Percentiles rank a stretch among this genome's conserved stretches.
Evolutionary conservation across 768 basidiomycete genomes (phyloP).

Genomic region (Botryobasidium botryosum): DNA sequence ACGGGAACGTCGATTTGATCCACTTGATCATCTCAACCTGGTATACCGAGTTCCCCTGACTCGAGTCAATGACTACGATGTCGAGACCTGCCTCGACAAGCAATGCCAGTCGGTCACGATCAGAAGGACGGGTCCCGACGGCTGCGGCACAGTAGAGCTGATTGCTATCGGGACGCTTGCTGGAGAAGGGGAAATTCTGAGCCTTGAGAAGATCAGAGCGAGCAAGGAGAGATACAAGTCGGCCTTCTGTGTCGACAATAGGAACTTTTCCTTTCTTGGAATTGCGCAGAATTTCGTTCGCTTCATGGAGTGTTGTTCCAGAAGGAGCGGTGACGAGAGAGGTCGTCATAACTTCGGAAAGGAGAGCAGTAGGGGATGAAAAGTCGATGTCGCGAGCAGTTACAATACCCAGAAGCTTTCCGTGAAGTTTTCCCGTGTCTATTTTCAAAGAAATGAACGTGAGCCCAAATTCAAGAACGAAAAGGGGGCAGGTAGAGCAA

Average conservation of each 20-base stretch:
- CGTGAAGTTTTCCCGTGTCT: conserved; percentile 79
- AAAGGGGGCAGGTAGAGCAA: conserved; percentile 21
- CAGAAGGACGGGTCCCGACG: conserved; percentile 79
- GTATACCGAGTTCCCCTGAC: conserved; percentile 88
- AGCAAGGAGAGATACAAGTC: conserved; percentile 71
- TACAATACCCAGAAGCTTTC: conserved; percentile 90
- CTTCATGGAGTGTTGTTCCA: conserved; percentile 80
- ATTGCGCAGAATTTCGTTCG: conserved; percentile 85
- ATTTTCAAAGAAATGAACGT: too few species aligned
- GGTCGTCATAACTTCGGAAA: conserved; percentile 80
- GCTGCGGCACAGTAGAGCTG: conserved; percentile 95
- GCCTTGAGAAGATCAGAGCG: conserved; percentile 96
- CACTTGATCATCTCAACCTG: conserved; percentile 90
- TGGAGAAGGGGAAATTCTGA: conserved; percentile 88
- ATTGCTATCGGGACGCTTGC: conserved; percentile 78
- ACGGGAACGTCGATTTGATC: conserved; percentile 76
- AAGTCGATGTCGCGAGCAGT: conserved; percentile 95
- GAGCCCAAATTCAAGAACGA: too few species aligned
- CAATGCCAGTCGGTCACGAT: conserved; percentile 66
- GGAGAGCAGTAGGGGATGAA: conserved; percentile 43
- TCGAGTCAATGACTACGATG: conserved; percentile 87
- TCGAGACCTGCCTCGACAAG: conserved; percentile 92
- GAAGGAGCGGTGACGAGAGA: conserved; percentile 69
- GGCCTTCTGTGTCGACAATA: conserved; percentile 47
- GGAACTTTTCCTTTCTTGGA: conserved; percentile 98